These are phyloP conservation scores for Cryptosporidium felis DNA, from an alignment of 169 alveolate genomes.

Conservation along the genomic window DNA sequence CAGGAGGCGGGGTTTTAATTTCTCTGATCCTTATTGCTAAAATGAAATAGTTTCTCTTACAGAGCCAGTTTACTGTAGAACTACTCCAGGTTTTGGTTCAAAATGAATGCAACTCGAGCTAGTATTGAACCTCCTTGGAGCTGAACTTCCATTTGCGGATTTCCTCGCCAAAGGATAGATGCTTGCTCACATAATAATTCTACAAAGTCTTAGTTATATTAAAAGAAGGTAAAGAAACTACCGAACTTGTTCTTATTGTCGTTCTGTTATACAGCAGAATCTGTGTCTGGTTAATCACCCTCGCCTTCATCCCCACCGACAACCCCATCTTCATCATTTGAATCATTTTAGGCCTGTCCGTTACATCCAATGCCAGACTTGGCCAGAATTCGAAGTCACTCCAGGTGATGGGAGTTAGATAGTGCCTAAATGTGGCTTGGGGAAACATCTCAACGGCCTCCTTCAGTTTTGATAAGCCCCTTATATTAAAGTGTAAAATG, in stretches of 20 bases:
- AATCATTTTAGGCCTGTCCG: constrained; percentile 57
- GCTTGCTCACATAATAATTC: too few relatives aligned
- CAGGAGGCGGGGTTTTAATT: too few relatives aligned
- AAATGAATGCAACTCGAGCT: too few relatives aligned
- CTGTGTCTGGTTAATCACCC: constrained; percentile 41
- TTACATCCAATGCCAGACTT: constrained; percentile 40
- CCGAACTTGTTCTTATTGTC: not conserved
- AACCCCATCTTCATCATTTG: constrained; percentile 70
- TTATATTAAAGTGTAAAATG: constrained; percentile 48
- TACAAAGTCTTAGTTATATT: constrained; percentile 16
- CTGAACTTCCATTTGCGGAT: too few relatives aligned
- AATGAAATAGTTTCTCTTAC: too few relatives aligned
- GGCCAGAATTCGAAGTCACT: constrained; percentile 66
- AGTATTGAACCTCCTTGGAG: too few relatives aligned
- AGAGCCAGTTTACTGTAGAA: too few relatives aligned
- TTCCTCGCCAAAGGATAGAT: too few relatives aligned
- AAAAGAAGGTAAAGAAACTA: constrained; percentile 22
- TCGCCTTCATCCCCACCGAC: constrained; percentile 40
- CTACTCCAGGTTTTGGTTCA: too few relatives aligned
- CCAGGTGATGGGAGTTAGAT: constrained; percentile 52
- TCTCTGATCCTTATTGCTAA: too few relatives aligned
- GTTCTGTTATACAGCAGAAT: constrained; percentile 28
- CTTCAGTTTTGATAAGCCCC: constrained; percentile 54
- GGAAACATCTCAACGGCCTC: constrained; percentile 70
- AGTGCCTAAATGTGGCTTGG: constrained; percentile 37